Conservation (phyloP, 805 yeast species). For the Yamadazyma laniorum region DNA sequence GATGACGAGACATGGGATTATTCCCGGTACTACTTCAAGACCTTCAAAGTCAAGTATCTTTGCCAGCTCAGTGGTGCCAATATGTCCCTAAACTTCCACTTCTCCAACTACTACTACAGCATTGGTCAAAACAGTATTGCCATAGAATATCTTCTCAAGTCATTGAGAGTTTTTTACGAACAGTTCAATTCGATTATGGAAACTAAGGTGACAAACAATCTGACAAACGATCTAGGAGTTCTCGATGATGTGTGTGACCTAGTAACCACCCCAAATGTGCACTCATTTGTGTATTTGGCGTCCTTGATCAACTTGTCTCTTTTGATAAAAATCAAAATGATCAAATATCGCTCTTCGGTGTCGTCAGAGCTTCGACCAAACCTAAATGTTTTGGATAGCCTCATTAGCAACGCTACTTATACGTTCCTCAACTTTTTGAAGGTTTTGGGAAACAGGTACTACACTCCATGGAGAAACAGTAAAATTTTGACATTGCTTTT, state of each 20-base stretch:
- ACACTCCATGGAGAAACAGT: slow-evolving; percentile 63
- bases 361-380: slow-evolving; percentile 1
- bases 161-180: slow-evolving; percentile 21
- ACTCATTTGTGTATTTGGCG: slow-evolving; percentile 37
- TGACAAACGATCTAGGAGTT: neutral
- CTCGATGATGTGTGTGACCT: slow-evolving; percentile 27
- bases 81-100: slow-evolving; percentile 23
- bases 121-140: slow-evolving; percentile 25
- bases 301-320: slow-evolving; percentile 25
- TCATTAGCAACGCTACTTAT: slow-evolving; percentile 20
- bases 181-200: slow-evolving; percentile 16
- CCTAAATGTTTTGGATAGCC: slow-evolving; percentile 2
- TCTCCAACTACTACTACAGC: slow-evolving; percentile 40
- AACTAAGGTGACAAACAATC: neutral
- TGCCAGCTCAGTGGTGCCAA: slow-evolving; percentile 6
- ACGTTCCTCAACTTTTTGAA: slow-evolving; percentile 7
- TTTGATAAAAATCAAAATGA: slow-evolving; percentile 18
- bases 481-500: slow-evolving; percentile 49
- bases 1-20: neutral
- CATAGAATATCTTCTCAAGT: slow-evolving; percentile 23
- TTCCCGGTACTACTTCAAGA: slow-evolving; percentile 6
- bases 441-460: slow-evolving; percentile 52
- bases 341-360: slow-evolving; percentile 4
- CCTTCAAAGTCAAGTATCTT: slow-evolving; percentile 6
- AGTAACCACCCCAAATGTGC: slow-evolving; percentile 32